phyloP scores from a whole-genome alignment of 108 stramenopile genomes.

The Hondaea fermentalgiana region DNA sequence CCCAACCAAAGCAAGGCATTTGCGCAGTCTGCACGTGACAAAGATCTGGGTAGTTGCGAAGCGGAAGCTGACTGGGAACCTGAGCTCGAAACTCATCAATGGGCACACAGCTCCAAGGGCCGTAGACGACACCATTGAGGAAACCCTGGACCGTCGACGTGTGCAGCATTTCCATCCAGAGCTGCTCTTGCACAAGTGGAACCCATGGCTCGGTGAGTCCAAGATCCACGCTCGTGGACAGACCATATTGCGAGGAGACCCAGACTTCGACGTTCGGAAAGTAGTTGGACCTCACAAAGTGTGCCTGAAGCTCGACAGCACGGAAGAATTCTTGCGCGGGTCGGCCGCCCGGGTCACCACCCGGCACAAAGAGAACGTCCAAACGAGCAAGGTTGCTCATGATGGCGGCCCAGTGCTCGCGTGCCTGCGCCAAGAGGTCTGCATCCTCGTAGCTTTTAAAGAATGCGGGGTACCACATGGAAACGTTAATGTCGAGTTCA shows the following conservation, averaged over 20 bases:
- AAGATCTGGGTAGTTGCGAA: conserved; percentile 10
- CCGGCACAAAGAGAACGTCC: neutral
- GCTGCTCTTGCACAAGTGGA: neutral
- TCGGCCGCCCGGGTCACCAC: conserved; percentile 1
- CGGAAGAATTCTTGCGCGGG: neutral
- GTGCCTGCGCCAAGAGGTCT: neutral
- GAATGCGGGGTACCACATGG: conserved; percentile 18
- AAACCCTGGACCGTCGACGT: neutral
- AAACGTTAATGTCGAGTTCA: neutral
- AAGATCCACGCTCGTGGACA: neutral
- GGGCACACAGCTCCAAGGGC: neutral
- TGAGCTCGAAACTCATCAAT: neutral
- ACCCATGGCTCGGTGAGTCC: conserved; percentile 12
- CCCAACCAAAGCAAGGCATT: neutral
- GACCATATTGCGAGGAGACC: conserved; percentile 9
- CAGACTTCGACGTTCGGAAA: neutral
- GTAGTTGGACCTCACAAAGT: neutral
- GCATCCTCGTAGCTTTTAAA: neutral
- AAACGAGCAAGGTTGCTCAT: neutral
- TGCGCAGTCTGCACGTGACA: neutral
- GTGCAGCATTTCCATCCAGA: conserved; percentile 13
- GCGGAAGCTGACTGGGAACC: neutral
- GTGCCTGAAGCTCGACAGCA: conserved; percentile 1
- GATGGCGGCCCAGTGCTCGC: neutral
- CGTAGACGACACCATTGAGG: conserved; percentile 6